Conservation (phyloP, 805 yeast genomes). For the Spathaspora sp. region DNA sequence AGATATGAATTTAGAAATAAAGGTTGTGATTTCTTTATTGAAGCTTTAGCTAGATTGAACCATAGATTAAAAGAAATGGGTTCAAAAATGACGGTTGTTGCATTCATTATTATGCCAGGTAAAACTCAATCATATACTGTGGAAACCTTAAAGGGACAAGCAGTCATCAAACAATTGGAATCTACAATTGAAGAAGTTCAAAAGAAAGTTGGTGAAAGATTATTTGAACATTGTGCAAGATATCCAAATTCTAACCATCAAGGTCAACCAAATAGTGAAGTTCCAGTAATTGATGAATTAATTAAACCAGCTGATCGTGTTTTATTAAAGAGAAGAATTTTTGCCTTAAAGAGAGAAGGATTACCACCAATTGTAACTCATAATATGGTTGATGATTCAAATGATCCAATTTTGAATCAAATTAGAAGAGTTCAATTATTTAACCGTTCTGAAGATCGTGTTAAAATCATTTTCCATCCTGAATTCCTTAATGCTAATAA, state of each 20-base stretch:
- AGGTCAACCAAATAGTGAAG: constrained; percentile 45
- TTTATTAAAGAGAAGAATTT: constrained; percentile 83
- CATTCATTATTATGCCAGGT: constrained; percentile 98
- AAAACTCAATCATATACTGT: constrained; percentile 90
- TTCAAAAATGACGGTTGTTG: constrained; percentile 90
- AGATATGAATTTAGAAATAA: constrained; percentile 95
- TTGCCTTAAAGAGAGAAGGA: constrained; percentile 84
- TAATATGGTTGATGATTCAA: constrained; percentile 89
- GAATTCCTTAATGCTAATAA: constrained; percentile 93
- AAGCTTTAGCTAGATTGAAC: constrained; percentile 86
- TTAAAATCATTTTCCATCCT: constrained; percentile 95
- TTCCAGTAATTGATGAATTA: constrained; percentile 78
- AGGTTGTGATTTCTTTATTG: constrained; percentile 94
- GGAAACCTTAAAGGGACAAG: constrained; percentile 94
- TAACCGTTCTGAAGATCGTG: constrained; percentile 86
- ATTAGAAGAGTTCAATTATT: constrained; percentile 88
- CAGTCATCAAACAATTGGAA: constrained; percentile 88
- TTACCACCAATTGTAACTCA: constrained; percentile 96
- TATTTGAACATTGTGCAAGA: constrained; percentile 87
- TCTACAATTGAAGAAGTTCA: constrained; percentile 87
- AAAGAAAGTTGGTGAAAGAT: constrained; percentile 75
- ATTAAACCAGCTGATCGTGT: constrained; percentile 86
- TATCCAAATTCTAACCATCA: constrained; percentile 43
- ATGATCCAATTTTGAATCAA: constrained; percentile 88
- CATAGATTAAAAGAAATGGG: constrained; percentile 78